Evolutionary conservation across 2,329 filamentous ascomycete species (phyloP).

Genomic region (Cercospora sojina): DNA sequence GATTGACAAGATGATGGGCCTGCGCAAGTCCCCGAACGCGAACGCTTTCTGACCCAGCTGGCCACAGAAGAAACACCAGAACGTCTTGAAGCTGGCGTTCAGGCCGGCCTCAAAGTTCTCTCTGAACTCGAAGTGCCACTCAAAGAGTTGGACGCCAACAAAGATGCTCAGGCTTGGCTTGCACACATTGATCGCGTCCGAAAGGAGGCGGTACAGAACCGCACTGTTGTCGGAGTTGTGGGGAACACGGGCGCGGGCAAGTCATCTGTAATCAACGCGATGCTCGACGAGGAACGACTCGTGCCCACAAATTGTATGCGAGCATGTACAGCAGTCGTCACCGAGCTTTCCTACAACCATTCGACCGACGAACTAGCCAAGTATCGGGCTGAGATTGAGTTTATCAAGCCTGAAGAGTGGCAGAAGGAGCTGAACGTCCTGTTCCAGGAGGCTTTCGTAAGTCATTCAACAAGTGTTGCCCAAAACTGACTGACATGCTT

Average conservation of each 20-base stretch:
- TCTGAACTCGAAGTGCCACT: conserved; percentile 39
- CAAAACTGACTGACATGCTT: not conserved
- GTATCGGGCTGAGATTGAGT: conserved; percentile 60
- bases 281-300: conserved; percentile 61
- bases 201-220: conserved; percentile 42
- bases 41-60: conserved; percentile 36
- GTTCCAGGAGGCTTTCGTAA: conserved; percentile 47
- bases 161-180: conserved; percentile 44
- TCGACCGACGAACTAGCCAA: conserved; percentile 39
- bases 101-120: conserved; percentile 41
- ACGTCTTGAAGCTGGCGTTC: conserved; percentile 44
- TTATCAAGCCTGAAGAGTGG: conserved; percentile 56
- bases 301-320: conserved; percentile 59
- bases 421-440: conserved; percentile 52
- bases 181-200: conserved; percentile 45
- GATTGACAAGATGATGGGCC: conserved; percentile 11
- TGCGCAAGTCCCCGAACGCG: conserved; percentile 9
- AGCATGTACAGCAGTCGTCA: conserved; percentile 62
- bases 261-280: conserved; percentile 61
- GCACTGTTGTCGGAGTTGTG: conserved; percentile 57
- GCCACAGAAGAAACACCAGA: conserved; percentile 36
- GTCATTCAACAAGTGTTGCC: not conserved
- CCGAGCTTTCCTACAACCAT: conserved; percentile 59
- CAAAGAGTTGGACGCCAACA: conserved; percentile 23
- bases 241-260: conserved; percentile 63